Conservation (phyloP, 176 grass and related monocot species). For the Paspalum vaginatum region DNA sequence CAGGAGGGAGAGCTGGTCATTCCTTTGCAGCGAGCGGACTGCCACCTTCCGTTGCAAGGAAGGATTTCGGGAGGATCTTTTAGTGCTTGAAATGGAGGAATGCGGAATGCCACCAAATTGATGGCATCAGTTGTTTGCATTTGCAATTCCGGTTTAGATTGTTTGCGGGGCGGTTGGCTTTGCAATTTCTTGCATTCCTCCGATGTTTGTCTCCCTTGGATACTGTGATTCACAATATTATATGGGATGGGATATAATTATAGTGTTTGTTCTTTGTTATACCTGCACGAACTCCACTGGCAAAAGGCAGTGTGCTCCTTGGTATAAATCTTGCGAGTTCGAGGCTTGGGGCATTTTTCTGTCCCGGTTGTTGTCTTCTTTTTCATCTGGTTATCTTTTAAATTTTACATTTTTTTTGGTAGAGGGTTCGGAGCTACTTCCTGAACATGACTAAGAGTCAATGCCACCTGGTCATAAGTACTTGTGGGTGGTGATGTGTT, state of each 20-base stretch:
- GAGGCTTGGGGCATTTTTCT: not conserved
- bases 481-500: not conserved
- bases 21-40: conserved; percentile 57
- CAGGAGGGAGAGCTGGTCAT: conserved; percentile 68
- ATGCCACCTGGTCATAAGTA: not conserved
- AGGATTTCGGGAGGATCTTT: conserved; percentile 82
- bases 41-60: conserved; percentile 59
- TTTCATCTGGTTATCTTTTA: not conserved
- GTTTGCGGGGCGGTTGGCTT: conserved; percentile 38
- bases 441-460: not conserved
- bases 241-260: conserved; percentile 37
- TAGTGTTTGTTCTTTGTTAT: conserved; percentile 43
- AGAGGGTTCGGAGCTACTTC: not conserved
- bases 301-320: not conserved
- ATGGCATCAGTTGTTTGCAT: conserved; percentile 49
- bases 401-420: not conserved
- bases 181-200: conserved; percentile 56
- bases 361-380: not conserved
- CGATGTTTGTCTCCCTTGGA: conserved; percentile 24
- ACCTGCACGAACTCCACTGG: not conserved
- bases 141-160: conserved; percentile 68
- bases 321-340: not conserved
- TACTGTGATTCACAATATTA: conserved; percentile 36
- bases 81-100: conserved; percentile 45
- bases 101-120: conserved; percentile 63